Percentiles rank a stretch among this genome's conserved stretches.
Conservation (phyloP, 1,139 yeast species). For the Scheffersomyces lignicola region DNA sequence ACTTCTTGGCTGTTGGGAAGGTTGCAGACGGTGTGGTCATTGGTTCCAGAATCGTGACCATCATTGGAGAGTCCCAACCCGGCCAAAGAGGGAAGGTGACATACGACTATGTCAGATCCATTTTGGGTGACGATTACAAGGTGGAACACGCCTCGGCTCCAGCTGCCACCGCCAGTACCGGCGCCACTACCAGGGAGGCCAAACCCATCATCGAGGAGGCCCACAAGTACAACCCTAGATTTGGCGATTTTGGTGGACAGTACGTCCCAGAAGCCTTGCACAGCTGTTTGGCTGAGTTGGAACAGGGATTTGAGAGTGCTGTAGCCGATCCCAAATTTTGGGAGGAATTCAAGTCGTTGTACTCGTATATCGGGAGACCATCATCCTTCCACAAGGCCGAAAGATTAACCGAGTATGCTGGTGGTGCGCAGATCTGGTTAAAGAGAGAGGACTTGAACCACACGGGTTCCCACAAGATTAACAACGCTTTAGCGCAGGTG, state of each 20-base stretch:
- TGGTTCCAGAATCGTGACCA: slow-evolving; percentile 79
- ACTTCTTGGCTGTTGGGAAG: slow-evolving; percentile 74
- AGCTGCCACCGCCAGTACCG: slow-evolving; percentile 23
- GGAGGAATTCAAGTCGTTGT: slow-evolving; percentile 84
- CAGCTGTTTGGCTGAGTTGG: slow-evolving; percentile 86
- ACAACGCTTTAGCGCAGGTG: slow-evolving; percentile 94
- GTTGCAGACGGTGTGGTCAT: slow-evolving; percentile 93
- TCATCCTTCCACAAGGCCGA: slow-evolving; percentile 90
- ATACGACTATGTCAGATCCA: slow-evolving; percentile 63
- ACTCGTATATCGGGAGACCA: slow-evolving; percentile 92
- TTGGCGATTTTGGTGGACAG: slow-evolving; percentile 98
- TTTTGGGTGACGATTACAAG: slow-evolving; percentile 61
- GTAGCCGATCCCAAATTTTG: slow-evolving; percentile 88
- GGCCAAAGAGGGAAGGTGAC: slow-evolving; percentile 65
- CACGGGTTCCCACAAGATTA: slow-evolving; percentile 97
- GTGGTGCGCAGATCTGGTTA: slow-evolving; percentile 97
- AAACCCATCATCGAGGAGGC: slow-evolving; percentile 51
- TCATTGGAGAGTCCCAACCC: slow-evolving; percentile 62
- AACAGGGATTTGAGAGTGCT: slow-evolving; percentile 82
- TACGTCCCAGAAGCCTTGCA: slow-evolving; percentile 96
- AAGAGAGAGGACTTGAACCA: slow-evolving; percentile 98
- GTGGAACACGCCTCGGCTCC: slow-evolving; percentile 11
- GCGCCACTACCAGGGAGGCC: slow-evolving; percentile 20
- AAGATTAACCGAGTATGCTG: slow-evolving; percentile 82
- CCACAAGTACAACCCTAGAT: slow-evolving; percentile 65